These are phyloP conservation scores for Aspergillus nanangensis DNA, from an alignment of 495 filamentous ascomycete genomes.

Conservation along the genomic window DNA sequence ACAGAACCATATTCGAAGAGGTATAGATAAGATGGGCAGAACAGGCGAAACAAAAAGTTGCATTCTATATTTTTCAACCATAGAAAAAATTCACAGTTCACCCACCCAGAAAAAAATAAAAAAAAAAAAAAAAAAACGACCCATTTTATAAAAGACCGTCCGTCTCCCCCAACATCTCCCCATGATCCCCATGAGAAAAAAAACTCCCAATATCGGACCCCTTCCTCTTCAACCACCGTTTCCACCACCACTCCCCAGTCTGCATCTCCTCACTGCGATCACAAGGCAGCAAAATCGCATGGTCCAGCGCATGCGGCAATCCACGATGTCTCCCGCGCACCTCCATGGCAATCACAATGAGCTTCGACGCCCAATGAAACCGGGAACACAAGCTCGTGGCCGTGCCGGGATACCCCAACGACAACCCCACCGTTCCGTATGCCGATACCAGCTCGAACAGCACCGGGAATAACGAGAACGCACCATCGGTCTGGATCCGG, in stretches of 20 bases:
- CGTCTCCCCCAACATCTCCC: background rate
- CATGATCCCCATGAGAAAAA: constrained; percentile 2
- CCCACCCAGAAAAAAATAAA: background rate
- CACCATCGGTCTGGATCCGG: constrained; percentile 38
- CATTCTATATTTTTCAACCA: no score
- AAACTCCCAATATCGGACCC: constrained; percentile 25
- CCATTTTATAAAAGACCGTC: background rate
- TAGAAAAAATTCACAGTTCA: background rate
- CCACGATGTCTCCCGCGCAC: constrained; percentile 82
- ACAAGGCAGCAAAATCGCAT: constrained; percentile 71
- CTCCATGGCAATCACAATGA: constrained; percentile 83
- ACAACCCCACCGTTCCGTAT: constrained; percentile 87
- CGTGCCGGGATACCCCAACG: constrained; percentile 63
- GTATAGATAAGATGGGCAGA: no score
- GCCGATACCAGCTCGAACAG: constrained; percentile 84
- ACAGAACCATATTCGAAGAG: no score
- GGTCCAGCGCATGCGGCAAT: constrained; percentile 78
- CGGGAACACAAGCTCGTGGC: constrained; percentile 69
- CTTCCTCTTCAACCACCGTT: constrained; percentile 35
- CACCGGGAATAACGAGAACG: constrained; percentile 57
- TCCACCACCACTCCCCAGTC: constrained; percentile 43
- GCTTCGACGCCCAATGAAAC: constrained; percentile 66
- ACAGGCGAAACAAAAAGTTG: no score
- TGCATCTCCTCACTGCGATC: constrained; percentile 30
- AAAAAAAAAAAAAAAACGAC: background rate